A percentile compares a stretch with the other conserved stretches of the same genome.
Evolutionary conservation across 2,329 filamentous ascomycete species (phyloP).

Genomic region (Fusarium newnesense): DNA sequence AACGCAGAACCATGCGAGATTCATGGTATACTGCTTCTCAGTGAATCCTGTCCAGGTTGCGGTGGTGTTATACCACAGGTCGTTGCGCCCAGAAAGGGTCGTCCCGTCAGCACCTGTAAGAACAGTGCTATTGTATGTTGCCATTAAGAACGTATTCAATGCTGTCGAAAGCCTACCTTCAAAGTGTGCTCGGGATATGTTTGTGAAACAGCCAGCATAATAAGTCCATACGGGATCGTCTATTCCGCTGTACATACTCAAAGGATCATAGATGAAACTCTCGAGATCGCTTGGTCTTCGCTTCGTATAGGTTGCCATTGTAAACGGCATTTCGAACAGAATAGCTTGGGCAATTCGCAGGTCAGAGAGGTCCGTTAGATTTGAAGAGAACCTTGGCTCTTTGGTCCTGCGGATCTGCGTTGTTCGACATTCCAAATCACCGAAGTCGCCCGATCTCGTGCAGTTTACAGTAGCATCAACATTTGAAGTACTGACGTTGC

Average conservation of each 20-base stretch:
- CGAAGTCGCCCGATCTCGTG: background rate
- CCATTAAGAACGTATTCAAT: background rate
- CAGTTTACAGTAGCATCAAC: background rate
- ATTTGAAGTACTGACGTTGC: background rate
- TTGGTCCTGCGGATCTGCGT: background rate
- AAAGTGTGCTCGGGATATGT: background rate
- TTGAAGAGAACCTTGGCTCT: background rate
- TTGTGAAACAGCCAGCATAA: background rate
- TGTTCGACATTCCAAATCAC: background rate
- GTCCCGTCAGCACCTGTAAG: background rate
- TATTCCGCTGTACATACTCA: accelerated
- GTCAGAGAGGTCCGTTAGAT: background rate
- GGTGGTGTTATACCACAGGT: background rate
- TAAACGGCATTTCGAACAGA: background rate
- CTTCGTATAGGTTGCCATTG: accelerated
- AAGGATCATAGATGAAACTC: background rate
- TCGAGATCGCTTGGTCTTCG: accelerated
- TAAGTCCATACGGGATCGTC: background rate
- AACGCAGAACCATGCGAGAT: background rate
- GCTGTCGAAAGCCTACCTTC: background rate
- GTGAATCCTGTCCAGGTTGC: background rate
- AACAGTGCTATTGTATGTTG: background rate
- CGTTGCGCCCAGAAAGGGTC: background rate
- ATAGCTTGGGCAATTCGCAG: background rate
- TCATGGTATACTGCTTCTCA: background rate